phyloP scores from a whole-genome alignment of 202 grass and related monocot genomes.

The Sporobolus alterniflorus region DNA sequence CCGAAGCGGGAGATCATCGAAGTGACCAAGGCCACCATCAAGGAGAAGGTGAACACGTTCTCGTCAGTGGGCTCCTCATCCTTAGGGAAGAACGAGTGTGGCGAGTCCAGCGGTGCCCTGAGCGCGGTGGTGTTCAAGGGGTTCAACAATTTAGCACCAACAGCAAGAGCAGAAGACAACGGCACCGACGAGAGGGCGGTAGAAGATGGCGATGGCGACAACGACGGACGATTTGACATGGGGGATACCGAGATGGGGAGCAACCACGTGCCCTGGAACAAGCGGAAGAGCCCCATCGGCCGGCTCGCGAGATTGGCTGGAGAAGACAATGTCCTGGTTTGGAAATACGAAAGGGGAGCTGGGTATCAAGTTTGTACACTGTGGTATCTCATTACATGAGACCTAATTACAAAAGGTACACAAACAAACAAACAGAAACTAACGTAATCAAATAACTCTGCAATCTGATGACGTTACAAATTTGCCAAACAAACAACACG shows the following conservation, averaged over 20 bases:
- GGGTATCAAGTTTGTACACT: no score
- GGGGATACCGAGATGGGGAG: conserved; percentile 10
- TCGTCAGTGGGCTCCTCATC: conserved; percentile 56
- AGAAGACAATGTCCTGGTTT: no score
- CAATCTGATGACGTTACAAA: no score
- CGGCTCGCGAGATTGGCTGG: no score
- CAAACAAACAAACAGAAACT: no score
- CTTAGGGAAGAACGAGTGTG: conserved; percentile 18
- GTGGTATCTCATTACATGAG: no score
- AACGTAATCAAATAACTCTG: no score
- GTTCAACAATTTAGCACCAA: conserved; percentile 50
- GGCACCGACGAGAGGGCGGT: neutral
- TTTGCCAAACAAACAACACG: no score
- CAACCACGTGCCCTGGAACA: conserved; percentile 42
- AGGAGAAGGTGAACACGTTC: conserved; percentile 74
- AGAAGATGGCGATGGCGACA: conserved; percentile 6
- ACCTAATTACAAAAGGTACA: no score
- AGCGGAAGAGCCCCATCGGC: conserved; percentile 66
- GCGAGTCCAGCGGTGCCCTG: conserved; percentile 39
- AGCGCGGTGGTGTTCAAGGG: conserved; percentile 66
- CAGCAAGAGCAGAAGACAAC: conserved; percentile 15
- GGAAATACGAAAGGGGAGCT: no score
- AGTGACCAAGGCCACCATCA: conserved; percentile 52
- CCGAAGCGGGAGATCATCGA: conserved; percentile 52
- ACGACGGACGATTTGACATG: conserved; percentile 36